Conservation (phyloP, 192 early-diverging fungal genomes). For the Entomortierella beljakovae region DNA sequence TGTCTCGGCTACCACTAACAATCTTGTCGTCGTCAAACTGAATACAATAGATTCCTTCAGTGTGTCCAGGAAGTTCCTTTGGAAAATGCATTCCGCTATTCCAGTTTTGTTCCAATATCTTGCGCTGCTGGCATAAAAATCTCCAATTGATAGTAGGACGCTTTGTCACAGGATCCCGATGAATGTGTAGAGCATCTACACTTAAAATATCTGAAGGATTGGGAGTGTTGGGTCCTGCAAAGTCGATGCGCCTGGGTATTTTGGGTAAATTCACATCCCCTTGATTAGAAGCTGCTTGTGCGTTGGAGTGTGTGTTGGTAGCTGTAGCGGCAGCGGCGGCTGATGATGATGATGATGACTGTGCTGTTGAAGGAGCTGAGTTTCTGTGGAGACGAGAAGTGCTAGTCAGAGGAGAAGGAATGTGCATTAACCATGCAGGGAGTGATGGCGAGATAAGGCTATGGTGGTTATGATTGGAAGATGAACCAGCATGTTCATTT, state of each 20-base stretch:
- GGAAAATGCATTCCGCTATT: slow-evolving; percentile 65
- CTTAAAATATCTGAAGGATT: slow-evolving; percentile 26
- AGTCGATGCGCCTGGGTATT: slow-evolving; percentile 29
- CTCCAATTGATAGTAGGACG: slow-evolving; percentile 77
- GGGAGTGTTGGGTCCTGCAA: slow-evolving; percentile 17
- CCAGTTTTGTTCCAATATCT: slow-evolving; percentile 80
- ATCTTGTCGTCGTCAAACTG: slow-evolving; percentile 80
- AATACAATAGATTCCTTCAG: slow-evolving; percentile 88
- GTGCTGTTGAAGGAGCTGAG: not conserved
- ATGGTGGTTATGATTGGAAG: slow-evolving; percentile 2
- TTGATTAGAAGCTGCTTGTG: not conserved
- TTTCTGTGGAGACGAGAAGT: slow-evolving; percentile 22
- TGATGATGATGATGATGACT: not conserved
- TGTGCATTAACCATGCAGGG: slow-evolving; percentile 31
- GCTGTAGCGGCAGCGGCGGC: not conserved
- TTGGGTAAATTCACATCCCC: not conserved
- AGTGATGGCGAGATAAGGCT: slow-evolving; percentile 22
- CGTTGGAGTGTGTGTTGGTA: not conserved
- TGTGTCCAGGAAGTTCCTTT: slow-evolving; percentile 78
- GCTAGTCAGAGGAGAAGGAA: slow-evolving; percentile 35
- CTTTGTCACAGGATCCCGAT: slow-evolving; percentile 47
- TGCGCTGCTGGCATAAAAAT: slow-evolving; percentile 74
- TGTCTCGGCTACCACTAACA: slow-evolving; percentile 78
- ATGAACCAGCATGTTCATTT: not conserved
- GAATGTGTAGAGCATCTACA: slow-evolving; percentile 33